Base-by-base conservation (phyloP, 2,329 filamentous ascomycete genomes). In the Mariannaea elegans region DNA sequence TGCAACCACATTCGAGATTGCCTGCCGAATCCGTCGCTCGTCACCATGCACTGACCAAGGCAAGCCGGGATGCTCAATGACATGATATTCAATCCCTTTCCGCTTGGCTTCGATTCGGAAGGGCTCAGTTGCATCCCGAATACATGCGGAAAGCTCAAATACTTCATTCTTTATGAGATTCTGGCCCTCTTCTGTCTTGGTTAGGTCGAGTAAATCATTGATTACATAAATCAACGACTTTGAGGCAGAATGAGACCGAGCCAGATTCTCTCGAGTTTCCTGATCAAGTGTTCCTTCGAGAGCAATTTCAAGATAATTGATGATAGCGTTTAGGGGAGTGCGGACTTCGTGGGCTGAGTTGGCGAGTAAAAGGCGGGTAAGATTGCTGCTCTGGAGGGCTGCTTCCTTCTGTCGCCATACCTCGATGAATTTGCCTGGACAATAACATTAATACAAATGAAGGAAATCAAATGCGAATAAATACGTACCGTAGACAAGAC, bases 201-300 rank as follows among this genome's bases (percentile, higher is more conserved):
- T 97, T 27, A 97, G 80, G 71, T 97, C 93, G 1, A 97, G 81
- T 2, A 97, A 81, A 72, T 97, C 93, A 65, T 97, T 97, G 77
- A 97, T 97, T 9, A 97, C 93, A 72, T 96, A 97, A 4, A 97
- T 94, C 23, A 97, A 79, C 0, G 93, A 96, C 71, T 97, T 97
- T 0, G 93, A 97, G 4, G 93, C 93, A 1, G 93, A 96, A 72
- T 97, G 92, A 1, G 93, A 97, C 66, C 88, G 90, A 1, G 90
- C 84, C 6, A 97, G 79, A 61, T 95, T 96, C 5, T 97, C 93
- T 18, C 94, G 83, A 0, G 92, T 97, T 71, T 97, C 93, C 14
- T 86, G 80, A 64, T 97, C 93, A 3, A 97, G 79, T 0, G 82
- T 79, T 0, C 93, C 92, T 76, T 97, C 93, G 1, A 97, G 78